Evolutionary conservation across 129 eudicot species (phyloP), one percentile per base, ranked within the genome.

Genomic region (Silybum marianum): DNA sequence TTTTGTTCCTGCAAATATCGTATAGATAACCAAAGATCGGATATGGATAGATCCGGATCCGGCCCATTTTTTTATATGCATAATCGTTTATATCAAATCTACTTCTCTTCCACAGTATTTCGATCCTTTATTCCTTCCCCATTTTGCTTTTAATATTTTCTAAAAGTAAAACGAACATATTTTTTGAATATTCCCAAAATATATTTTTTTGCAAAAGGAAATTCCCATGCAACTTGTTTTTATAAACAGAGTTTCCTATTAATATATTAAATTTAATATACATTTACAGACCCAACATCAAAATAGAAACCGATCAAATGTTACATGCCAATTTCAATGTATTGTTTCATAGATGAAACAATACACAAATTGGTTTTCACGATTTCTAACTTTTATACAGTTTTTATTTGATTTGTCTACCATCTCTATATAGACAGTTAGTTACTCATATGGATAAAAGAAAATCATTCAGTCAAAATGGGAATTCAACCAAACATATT

Each of bases 401-500:
- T 13, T 13, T 14, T 54, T 18, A 54, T 6, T 0, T 54, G 1
- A 51, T 14, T 51, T 51, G 6, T 19, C 62, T 6, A 1, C 1
- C 1, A 51, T 51, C 4, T 51, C 0, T 51, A 14, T 13, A 51
- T 13, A 13, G 13, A 40, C 0, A 51, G 1, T 2, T 4, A 16
- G 6, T 2, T 4, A 13, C 7, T 51, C 21, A 51, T 51, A 51
- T 51, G 62, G n/a, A 51, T 51, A 58, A 58, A 58, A 58, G 23
- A 58, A 58, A 58, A 58, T 6, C 23, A 58, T 18, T n/a, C 66
- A 6, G 65, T 18, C 21, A 54, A 58, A 58, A 58, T 14, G 66
- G 73, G 73, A 77, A 77, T 77, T 38, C 7, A 67, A 22, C 62
- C 36, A 77, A 77, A 22, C 7, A 23, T 77, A 67, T 22, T 71